A percentile compares a stretch with the other conserved stretches of the same genome.
Evolutionary conservation across 2,329 filamentous ascomycete genomes (phyloP).

Genomic region (Proliferodiscus dingleyae): DNA sequence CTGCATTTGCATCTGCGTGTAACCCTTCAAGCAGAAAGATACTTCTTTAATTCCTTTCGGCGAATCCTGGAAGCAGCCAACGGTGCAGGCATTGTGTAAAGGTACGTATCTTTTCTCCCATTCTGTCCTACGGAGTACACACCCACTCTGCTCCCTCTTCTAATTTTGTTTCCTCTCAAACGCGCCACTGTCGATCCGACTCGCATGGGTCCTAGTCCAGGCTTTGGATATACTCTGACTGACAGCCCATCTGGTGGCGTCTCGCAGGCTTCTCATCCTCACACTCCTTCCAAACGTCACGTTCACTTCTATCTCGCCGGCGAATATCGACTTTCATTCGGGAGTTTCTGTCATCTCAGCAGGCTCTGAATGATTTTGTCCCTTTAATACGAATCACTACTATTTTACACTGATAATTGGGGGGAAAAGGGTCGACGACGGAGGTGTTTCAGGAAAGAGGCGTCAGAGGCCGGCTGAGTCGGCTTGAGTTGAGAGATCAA

Average conservation of each 20-base stretch:
- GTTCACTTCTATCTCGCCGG: slow-evolving; percentile 16
- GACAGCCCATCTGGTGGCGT: slow-evolving; percentile 13
- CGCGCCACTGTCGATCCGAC: slow-evolving; percentile 15
- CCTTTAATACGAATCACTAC: slow-evolving; percentile 21
- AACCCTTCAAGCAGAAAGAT: slow-evolving; percentile 9
- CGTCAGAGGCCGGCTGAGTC: slow-evolving; percentile 14
- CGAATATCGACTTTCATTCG: slow-evolving; percentile 15
- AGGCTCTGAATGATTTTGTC: slow-evolving; percentile 32
- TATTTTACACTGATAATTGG: slow-evolving; percentile 17
- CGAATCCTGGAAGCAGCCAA: slow-evolving; percentile 26
- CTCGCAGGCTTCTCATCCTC: slow-evolving; percentile 24
- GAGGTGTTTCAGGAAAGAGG: slow-evolving; percentile 11
- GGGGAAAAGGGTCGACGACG: slow-evolving; percentile 3
- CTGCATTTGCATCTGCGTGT: slow-evolving; percentile 13
- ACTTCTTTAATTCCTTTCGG: slow-evolving; percentile 18
- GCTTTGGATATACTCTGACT: slow-evolving; percentile 16
- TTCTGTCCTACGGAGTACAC: not conserved
- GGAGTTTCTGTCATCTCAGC: slow-evolving; percentile 31
- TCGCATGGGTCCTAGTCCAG: slow-evolving; percentile 4
- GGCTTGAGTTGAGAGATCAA: slow-evolving; percentile 23
- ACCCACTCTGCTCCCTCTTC: slow-evolving; percentile 1
- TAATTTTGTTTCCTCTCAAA: slow-evolving; percentile 16
- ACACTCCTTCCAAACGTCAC: slow-evolving; percentile 21
- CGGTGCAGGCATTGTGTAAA: slow-evolving; percentile 33
- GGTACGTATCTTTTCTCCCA: slow-evolving; percentile 19